phyloP scores from a whole-genome alignment of 2,329 filamentous ascomycete species.

The Hypoxylon sp. region DNA sequence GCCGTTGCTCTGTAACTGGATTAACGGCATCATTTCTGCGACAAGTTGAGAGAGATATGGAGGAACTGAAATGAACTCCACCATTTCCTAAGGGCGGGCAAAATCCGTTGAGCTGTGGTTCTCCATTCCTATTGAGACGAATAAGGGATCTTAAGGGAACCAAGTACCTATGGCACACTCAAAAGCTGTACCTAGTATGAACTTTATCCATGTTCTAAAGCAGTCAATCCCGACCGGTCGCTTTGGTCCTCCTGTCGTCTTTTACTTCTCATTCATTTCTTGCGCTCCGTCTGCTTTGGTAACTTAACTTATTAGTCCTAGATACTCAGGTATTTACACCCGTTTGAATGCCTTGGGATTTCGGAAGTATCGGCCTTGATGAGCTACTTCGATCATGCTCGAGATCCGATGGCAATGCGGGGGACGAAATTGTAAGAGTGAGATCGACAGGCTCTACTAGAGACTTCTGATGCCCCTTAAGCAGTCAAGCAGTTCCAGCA shows the following conservation, averaged over 20 bases:
- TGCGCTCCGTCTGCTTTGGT: too few species aligned
- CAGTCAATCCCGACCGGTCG: too few species aligned
- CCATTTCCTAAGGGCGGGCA: background rate
- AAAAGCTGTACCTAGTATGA: background rate
- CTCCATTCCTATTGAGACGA: background rate
- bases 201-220: background rate
- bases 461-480: conserved; percentile 33
- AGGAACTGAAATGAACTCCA: background rate
- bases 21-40: background rate
- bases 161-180: background rate
- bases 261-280: background rate
- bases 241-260: conserved; percentile 27
- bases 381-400: conserved; percentile 9
- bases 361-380: conserved; percentile 12
- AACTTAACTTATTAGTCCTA: conserved; percentile 11
- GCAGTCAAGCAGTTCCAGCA: conserved; percentile 10
- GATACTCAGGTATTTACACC: background rate
- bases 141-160: background rate
- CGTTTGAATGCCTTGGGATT: background rate
- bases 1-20: background rate
- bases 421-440: conserved; percentile 11
- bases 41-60: background rate
- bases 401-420: conserved; percentile 14
- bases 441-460: conserved; percentile 29
- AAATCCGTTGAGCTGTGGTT: background rate